Evolutionary conservation across 176 grass and related monocot genomes (phyloP).

Genomic region (Elymus sibiricus): DNA sequence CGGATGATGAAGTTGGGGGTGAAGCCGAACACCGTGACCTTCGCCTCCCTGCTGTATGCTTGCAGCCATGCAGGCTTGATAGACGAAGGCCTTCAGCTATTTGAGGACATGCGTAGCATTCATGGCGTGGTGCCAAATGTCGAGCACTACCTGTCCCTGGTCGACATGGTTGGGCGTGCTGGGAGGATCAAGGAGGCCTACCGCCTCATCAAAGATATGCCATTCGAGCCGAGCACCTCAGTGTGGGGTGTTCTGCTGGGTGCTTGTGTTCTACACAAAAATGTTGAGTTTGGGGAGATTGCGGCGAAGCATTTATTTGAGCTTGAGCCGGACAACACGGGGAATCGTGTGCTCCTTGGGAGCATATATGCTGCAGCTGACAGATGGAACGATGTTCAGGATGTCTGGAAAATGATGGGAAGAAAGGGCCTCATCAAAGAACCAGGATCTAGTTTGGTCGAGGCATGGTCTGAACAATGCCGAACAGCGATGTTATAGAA

Average conservation of each 20-base stretch:
- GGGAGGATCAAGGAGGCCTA: conserved; percentile 62
- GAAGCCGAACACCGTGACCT: conserved; percentile 50
- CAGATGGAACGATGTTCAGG: conserved; percentile 55
- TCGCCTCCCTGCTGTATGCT: conserved; percentile 53
- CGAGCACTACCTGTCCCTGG: conserved; percentile 49
- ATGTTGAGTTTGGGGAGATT: conserved; percentile 54
- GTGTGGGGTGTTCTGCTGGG: conserved; percentile 60
- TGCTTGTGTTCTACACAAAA: conserved; percentile 62
- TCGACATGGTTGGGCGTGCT: conserved; percentile 66
- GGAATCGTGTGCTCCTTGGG: conserved; percentile 60
- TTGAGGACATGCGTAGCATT: conserved; percentile 28
- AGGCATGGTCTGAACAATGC: conserved; percentile 35
- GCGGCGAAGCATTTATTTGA: conserved; percentile 51
- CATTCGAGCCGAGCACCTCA: conserved; percentile 38
- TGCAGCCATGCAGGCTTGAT: conserved; percentile 68
- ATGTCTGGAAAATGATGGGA: conserved; percentile 39
- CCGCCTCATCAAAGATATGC: conserved; percentile 45
- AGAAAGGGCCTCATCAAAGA: conserved; percentile 42
- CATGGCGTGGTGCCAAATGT: conserved; percentile 39
- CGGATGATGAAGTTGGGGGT: conserved; percentile 47
- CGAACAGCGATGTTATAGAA: conserved; percentile 1
- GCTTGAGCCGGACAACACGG: conserved; percentile 52
- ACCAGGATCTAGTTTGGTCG: conserved; percentile 51
- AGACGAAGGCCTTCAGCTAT: conserved; percentile 52
- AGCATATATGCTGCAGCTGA: conserved; percentile 53